Percentiles rank a stretch among this genome's conserved stretches.
Evolutionary conservation across 2,329 filamentous ascomycete species (phyloP).

Genomic region (Fusarium lateritium): DNA sequence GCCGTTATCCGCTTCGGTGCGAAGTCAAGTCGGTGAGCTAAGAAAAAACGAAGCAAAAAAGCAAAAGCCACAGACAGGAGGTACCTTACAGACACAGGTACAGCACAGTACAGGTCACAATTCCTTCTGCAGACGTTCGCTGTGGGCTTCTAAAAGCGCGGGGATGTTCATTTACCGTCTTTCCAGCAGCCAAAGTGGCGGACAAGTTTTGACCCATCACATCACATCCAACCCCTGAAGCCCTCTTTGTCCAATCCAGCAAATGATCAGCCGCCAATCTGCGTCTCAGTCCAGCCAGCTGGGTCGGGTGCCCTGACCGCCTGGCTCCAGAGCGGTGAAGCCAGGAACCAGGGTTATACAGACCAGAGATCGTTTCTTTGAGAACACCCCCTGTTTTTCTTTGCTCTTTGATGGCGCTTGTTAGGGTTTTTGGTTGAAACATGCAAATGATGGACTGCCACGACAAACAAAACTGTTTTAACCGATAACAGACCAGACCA

Average conservation of each 20-base stretch:
- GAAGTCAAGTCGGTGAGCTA: conserved; percentile 54
- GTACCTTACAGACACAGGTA: neutral
- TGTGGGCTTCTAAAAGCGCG: conserved; percentile 35
- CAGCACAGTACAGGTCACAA: neutral
- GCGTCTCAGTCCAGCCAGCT: conserved; percentile 39
- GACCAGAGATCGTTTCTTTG: neutral
- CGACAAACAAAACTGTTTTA: conserved; percentile 10
- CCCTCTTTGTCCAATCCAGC: conserved; percentile 31
- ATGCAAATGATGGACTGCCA: conserved; percentile 33
- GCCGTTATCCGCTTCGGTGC: conserved; percentile 49
- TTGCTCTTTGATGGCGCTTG: neutral
- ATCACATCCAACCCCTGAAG: conserved; percentile 34
- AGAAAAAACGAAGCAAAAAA: conserved; percentile 39
- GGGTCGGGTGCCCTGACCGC: conserved; percentile 45
- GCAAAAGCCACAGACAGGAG: conserved; percentile 22
- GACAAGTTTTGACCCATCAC: conserved; percentile 42
- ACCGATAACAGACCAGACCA: neutral
- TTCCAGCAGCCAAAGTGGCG: conserved; percentile 40
- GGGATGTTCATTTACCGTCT: conserved; percentile 42
- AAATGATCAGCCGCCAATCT: conserved; percentile 47
- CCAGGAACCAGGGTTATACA: conserved; percentile 34
- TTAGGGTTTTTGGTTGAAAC: neutral
- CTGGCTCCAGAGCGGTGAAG: conserved; percentile 41
- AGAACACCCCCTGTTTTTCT: conserved; percentile 5
- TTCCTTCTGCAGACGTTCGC: conserved; percentile 31